Base-by-base conservation (phyloP, 2,329 filamentous ascomycete genomes). In the Onygenales sp. region DNA sequence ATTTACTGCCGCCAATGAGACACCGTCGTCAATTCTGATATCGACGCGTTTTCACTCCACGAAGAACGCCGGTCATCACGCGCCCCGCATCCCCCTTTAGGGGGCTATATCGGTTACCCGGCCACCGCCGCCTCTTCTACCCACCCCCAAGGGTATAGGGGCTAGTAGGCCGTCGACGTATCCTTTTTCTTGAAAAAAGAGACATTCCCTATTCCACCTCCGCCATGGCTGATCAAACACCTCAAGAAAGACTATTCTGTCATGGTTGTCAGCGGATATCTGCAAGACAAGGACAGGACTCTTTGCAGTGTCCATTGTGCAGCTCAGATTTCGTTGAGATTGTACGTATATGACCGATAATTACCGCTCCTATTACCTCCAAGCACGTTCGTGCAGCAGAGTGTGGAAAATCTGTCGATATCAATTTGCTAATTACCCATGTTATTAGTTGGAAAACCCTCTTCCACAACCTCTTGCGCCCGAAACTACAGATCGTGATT, bases 251-350 rank as follows among this genome's bases (percentile, higher is more conserved):
- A 58, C 85, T 96, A 52, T 94, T 80, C 69, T 98, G 93, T 70
- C 89, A 97, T 70, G 73, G 78, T 56, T 97, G 93, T 72, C 69
- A 79, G 51, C 73, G 86, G 58, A 86, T 95, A 68, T 97, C 90
- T 89, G 88, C 86, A 64, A 77, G 82, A 55, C 81, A 88, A 55
- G 79, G 86, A 58, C 76, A 79, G 59, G 84, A 79, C 17, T 14
- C 46, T 31, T 72, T 95, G 57, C 74, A 72, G 13, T 98, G 93
- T 66, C 89, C 90, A 13, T 69, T 74, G n/a, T 98, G 93, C 66
- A 67, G 78, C 3, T 83, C 83, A 39, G 89, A 95, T 17, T 84
- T 89, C 60, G 89, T 83, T 13, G 91, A 98, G 72, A 89, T 97
- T 62, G 91, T 95, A 75, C 65, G 85, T 76, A 31, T 49, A 35